Percentiles rank a stretch among this genome's conserved stretches.
phyloP scores from a whole-genome alignment of 1,284 basidiomycete species.

The Dichomitus squalens region DNA sequence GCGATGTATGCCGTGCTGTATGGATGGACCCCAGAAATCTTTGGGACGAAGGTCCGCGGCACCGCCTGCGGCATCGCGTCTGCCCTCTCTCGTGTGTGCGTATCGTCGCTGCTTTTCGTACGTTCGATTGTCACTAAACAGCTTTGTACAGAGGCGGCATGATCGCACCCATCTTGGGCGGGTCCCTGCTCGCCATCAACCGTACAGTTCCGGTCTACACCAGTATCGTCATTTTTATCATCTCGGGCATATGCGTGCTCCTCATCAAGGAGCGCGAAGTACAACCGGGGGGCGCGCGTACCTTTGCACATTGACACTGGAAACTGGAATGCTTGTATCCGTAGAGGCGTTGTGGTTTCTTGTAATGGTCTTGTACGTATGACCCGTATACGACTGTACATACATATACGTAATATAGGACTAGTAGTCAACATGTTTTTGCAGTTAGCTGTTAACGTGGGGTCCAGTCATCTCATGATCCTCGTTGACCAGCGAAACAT shows the following conservation, averaged over 20 bases:
- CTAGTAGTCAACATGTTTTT: too few relatives aligned
- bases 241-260: conserved; percentile 71
- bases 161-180: conserved; percentile 86
- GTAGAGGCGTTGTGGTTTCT: too few relatives aligned
- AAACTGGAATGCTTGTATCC: too few relatives aligned
- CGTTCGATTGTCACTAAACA: conserved; percentile 7
- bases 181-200: conserved; percentile 74
- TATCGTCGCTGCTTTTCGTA: conserved; percentile 17
- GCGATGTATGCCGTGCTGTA: conserved; percentile 93
- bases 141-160: conserved; percentile 74
- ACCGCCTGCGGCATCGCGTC: conserved; percentile 93
- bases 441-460: too few relatives aligned
- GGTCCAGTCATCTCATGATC: too few relatives aligned
- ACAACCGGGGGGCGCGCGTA: conserved; percentile 23
- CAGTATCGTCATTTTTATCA: conserved; percentile 69
- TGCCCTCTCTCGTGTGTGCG: conserved; percentile 84
- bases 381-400: too few relatives aligned
- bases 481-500: too few relatives aligned
- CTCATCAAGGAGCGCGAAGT: conserved; percentile 48
- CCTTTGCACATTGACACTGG: conserved; percentile 31
- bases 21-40: conserved; percentile 92
- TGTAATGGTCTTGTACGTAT: too few relatives aligned
- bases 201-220: conserved; percentile 80
- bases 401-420: too few relatives aligned
- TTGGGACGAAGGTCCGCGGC: conserved; percentile 84